These are phyloP conservation scores for Fusarium solani-melongenae DNA, from an alignment of 2,329 filamentous ascomycete species.

Conservation along the genomic window DNA sequence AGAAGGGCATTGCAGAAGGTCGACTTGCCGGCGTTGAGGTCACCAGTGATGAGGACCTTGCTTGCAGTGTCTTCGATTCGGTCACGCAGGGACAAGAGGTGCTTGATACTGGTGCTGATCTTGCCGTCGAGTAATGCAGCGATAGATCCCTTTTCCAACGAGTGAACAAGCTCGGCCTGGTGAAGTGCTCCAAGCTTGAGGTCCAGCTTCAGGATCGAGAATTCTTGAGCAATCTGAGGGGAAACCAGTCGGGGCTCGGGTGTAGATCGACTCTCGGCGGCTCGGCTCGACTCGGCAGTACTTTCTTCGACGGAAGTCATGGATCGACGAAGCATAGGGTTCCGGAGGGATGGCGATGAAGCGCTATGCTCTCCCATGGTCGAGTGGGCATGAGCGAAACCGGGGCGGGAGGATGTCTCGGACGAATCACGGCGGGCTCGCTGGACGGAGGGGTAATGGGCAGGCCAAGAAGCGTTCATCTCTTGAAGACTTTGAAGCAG, in stretches of 20 bases:
- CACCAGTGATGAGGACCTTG: conserved; percentile 95
- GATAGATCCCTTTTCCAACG: conserved; percentile 90
- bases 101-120: conserved; percentile 92
- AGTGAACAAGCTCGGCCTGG: conserved; percentile 92
- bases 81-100: conserved; percentile 86
- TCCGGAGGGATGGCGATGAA: conserved; percentile 53
- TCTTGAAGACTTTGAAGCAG: conserved; percentile 84
- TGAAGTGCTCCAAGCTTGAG: conserved; percentile 88
- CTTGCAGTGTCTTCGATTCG: conserved; percentile 97
- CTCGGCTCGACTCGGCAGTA: conserved; percentile 77
- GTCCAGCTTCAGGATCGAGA: conserved; percentile 94
- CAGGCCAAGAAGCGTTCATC: conserved; percentile 92
- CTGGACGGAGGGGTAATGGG: conserved; percentile 90
- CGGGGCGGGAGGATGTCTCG: conserved; percentile 66
- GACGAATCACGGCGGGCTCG: conserved; percentile 61
- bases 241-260: conserved; percentile 87
- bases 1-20: conserved; percentile 99
- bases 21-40: conserved; percentile 96
- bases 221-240: conserved; percentile 93
- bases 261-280: conserved; percentile 69
- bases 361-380: conserved; percentile 61
- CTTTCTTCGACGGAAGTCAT: conserved; percentile 72
- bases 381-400: conserved; percentile 72
- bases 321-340: conserved; percentile 71
- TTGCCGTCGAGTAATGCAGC: conserved; percentile 92